phyloP scores from a whole-genome alignment of 306 rosid species.

The apple (Malus domestica) region DNA sequence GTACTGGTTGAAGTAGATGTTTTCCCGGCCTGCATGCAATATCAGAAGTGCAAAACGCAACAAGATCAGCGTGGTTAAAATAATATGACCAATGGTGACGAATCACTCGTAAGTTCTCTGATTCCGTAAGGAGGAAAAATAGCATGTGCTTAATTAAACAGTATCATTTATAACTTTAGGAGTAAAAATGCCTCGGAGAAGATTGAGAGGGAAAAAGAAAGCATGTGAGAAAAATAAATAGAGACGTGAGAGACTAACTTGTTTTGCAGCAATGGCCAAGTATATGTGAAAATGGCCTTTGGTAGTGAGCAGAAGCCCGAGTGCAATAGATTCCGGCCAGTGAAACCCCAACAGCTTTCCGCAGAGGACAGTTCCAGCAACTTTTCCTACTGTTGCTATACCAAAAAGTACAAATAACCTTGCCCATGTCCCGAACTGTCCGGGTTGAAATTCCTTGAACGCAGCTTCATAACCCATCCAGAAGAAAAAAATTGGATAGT shows the following conservation, averaged over 20 bases:
- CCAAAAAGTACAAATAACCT: constrained; percentile 30
- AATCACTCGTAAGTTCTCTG: background rate
- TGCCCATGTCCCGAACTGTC: constrained; percentile 39
- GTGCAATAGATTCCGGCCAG: constrained; percentile 84
- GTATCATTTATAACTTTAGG: background rate
- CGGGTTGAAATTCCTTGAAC: constrained; percentile 30
- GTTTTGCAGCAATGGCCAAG: constrained; percentile 62
- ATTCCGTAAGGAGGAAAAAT: background rate
- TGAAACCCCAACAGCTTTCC: constrained; percentile 67
- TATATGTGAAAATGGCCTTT: constrained; percentile 91
- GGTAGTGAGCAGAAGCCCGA: constrained; percentile 69
- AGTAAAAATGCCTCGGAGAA: background rate
- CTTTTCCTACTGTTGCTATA: constrained; percentile 49
- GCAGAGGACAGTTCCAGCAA: constrained; percentile 53
- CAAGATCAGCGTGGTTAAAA: background rate
- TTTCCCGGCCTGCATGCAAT: constrained; percentile 34
- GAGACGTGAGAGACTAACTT: constrained; percentile 39
- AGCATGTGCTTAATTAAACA: background rate
- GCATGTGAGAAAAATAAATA: background rate
- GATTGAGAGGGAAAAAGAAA: background rate
- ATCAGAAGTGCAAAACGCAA: constrained; percentile 9
- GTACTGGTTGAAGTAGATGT: constrained; percentile 34
- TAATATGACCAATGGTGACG: background rate
- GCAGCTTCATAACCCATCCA: constrained; percentile 84
- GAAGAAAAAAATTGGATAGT: constrained; percentile 77